Conservation (phyloP, 1,284 basidiomycete species). For the Malassezia psittaci region DNA sequence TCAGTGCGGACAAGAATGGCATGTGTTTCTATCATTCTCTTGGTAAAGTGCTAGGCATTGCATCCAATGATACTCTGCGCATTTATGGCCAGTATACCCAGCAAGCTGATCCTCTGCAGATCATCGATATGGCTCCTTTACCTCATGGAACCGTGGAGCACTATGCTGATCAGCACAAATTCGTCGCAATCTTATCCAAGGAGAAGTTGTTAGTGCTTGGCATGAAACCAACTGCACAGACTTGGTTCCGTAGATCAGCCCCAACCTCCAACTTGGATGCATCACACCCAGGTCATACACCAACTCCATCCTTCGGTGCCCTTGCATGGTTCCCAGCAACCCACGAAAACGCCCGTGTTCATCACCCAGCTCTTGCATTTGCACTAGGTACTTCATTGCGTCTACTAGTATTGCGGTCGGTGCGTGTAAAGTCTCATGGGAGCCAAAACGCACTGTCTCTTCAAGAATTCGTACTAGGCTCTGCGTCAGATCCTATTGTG, state of each 20-base stretch:
- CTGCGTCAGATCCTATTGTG: conserved; percentile 46
- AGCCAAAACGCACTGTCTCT: conserved; percentile 13
- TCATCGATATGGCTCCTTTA: conserved; percentile 69
- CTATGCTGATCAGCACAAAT: conserved; percentile 68
- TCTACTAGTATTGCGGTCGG: conserved; percentile 22
- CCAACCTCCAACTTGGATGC: background rate
- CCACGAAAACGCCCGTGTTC: conserved; percentile 11
- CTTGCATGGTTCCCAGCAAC: conserved; percentile 40
- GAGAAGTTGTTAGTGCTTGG: conserved; percentile 86
- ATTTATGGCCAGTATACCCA: conserved; percentile 73
- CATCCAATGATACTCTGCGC: conserved; percentile 84
- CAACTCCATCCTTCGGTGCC: conserved; percentile 9
- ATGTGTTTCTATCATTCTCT: conserved; percentile 91
- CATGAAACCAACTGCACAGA: conserved; percentile 78
- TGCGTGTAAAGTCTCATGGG: conserved; percentile 5
- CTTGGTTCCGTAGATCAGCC: conserved; percentile 59
- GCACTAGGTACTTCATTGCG: conserved; percentile 27
- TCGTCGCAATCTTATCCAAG: conserved; percentile 78
- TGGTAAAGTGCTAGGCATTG: conserved; percentile 87
- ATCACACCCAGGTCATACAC: background rate
- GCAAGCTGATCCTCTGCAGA: conserved; percentile 21
- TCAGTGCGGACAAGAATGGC: conserved; percentile 81
- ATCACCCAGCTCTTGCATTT: conserved; percentile 31
- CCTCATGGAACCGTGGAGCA: conserved; percentile 70
- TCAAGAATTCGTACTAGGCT: conserved; percentile 28